These are phyloP conservation scores for Eremothecium cymbalariae DNA, from an alignment of 1,139 yeast genomes.

Conservation along the genomic window DNA sequence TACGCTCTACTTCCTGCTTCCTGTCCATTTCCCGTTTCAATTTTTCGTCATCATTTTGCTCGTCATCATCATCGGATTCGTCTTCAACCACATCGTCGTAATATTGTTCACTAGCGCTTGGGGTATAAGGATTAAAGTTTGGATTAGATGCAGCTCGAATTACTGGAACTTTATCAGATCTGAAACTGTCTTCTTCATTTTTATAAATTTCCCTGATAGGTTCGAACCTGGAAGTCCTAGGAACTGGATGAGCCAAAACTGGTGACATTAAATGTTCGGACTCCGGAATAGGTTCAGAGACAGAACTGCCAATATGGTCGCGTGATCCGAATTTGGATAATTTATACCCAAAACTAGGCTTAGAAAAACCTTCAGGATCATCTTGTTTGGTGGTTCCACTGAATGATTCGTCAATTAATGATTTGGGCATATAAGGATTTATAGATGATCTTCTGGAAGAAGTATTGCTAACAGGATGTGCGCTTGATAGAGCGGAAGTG, in stretches of 20 bases:
- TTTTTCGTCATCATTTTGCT: constrained; percentile 17
- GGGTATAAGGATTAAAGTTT: constrained; percentile 15
- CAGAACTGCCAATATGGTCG: no score
- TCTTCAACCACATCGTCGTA: constrained; percentile 41
- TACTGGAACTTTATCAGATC: constrained; percentile 13
- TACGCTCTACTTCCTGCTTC: constrained; percentile 17
- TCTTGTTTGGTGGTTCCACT: no score
- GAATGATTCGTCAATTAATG: no score
- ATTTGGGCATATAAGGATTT: no score
- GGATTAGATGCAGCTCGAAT: constrained; percentile 14
- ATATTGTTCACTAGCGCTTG: constrained; percentile 27
- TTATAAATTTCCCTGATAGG: constrained; percentile 3
- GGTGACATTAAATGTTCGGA: constrained; percentile 1
- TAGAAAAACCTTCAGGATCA: no score
- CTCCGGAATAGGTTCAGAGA: background rate
- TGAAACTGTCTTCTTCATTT: constrained; percentile 4
- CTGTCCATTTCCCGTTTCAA: constrained; percentile 17
- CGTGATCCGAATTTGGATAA: no score
- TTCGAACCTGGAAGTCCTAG: constrained; percentile 1
- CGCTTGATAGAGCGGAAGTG: no score
- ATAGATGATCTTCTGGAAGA: no score
- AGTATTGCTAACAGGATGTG: no score
- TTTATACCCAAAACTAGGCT: no score
- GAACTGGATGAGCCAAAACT: constrained; percentile 4
- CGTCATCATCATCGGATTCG: constrained; percentile 34